Evolutionary conservation across 2,329 filamentous ascomycete genomes (phyloP).

Genomic region (Tolypocladium ovalisporum): DNA sequence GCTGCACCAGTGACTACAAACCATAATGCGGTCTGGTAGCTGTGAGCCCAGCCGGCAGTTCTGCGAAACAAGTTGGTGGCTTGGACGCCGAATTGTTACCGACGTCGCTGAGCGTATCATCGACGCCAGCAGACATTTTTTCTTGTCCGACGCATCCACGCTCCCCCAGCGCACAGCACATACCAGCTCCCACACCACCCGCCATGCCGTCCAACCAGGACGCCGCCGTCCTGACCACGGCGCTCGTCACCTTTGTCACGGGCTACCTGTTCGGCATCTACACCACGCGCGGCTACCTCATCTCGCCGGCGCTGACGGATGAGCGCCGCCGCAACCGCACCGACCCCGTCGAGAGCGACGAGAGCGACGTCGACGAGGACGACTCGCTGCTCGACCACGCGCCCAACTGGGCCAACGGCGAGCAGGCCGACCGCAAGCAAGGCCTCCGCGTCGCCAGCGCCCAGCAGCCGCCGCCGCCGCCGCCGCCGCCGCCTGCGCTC

Average conservation of each 20-base stretch:
- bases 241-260: conserved; percentile 60
- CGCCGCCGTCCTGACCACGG: conserved; percentile 57
- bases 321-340: conserved; percentile 43
- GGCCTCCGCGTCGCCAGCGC: conserved; percentile 30
- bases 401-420: conserved; percentile 54
- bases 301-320: conserved; percentile 43
- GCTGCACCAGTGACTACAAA: too few species aligned
- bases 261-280: conserved; percentile 80
- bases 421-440: conserved; percentile 47
- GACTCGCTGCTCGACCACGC: conserved; percentile 52
- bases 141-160: too few species aligned
- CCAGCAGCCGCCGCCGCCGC: conserved; percentile 20
- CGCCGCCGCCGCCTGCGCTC: too few species aligned
- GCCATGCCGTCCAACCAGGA: conserved; percentile 24
- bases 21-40: too few species aligned
- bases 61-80: too few species aligned
- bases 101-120: too few species aligned
- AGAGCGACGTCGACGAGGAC: conserved; percentile 54
- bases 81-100: too few species aligned
- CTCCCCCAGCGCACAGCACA: too few species aligned
- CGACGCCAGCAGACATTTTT: too few species aligned
- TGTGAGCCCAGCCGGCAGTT: too few species aligned
- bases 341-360: conserved; percentile 57
- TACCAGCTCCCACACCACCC: too few species aligned
- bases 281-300: conserved; percentile 48